These are phyloP conservation scores for Sarcodon aspratus DNA, from an alignment of 768 basidiomycete genomes.

Conservation along the genomic window DNA sequence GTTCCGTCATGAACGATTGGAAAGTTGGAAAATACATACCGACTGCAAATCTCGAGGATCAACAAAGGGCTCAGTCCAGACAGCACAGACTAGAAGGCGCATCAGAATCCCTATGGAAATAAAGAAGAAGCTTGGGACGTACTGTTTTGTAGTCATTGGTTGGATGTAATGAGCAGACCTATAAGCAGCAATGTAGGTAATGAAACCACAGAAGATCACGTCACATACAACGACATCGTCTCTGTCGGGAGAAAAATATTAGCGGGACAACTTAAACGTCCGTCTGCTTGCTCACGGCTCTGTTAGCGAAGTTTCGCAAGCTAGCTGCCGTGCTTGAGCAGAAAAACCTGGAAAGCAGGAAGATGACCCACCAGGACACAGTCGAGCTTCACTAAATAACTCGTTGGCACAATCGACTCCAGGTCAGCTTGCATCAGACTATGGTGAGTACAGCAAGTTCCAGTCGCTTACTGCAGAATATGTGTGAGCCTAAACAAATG, in stretches of 20 bases:
- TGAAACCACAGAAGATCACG: conserved; percentile 22
- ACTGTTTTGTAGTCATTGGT: conserved; percentile 90
- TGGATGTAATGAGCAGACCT: conserved; percentile 78
- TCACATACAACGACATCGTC: conserved; percentile 22
- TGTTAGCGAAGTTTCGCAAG: conserved; percentile 69
- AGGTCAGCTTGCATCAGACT: neutral
- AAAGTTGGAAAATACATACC: conserved; percentile 27
- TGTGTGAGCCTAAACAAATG: conserved; percentile 57
- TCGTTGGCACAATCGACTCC: conserved; percentile 80
- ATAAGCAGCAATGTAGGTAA: neutral
- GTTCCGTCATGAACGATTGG: neutral
- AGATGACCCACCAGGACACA: conserved; percentile 57
- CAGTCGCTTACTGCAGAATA: conserved; percentile 56
- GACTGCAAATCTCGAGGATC: conserved; percentile 73
- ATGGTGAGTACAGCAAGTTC: neutral
- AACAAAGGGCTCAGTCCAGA: conserved; percentile 68
- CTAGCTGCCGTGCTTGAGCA: conserved; percentile 20
- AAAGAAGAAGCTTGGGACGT: conserved; percentile 25
- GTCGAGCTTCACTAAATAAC: conserved; percentile 61
- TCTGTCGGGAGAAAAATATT: conserved; percentile 1
- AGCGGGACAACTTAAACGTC: neutral
- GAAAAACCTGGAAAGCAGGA: neutral
- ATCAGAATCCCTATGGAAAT: conserved; percentile 1
- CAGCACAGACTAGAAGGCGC: conserved; percentile 55
- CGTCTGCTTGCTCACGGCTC: conserved; percentile 49